Conservation (phyloP, 2,329 filamentous ascomycete genomes). For the Aphanocladium album region DNA sequence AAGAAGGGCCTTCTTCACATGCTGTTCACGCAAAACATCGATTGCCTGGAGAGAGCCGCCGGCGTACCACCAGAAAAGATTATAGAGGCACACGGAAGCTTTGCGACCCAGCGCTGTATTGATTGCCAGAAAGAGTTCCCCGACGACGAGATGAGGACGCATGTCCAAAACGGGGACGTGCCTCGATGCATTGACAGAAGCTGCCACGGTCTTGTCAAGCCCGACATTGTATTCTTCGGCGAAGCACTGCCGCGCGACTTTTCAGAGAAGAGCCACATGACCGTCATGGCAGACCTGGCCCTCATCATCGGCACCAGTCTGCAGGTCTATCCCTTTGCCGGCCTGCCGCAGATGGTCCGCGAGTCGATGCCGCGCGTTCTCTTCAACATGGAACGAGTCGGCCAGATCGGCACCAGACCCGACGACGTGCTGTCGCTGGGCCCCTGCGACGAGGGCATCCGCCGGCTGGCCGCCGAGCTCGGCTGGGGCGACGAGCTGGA, state of each 20-base stretch:
- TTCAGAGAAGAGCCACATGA: slow-evolving; percentile 36
- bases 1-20: slow-evolving; percentile 74
- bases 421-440: slow-evolving; percentile 84
- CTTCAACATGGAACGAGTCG: slow-evolving; percentile 82
- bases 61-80: slow-evolving; percentile 78
- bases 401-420: slow-evolving; percentile 65
- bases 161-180: slow-evolving; percentile 62
- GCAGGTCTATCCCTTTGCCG: slow-evolving; percentile 82
- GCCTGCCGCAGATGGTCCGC: slow-evolving; percentile 61
- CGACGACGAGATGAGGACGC: slow-evolving; percentile 65
- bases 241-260: slow-evolving; percentile 52
- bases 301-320: slow-evolving; percentile 89
- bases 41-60: slow-evolving; percentile 84
- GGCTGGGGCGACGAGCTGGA: slow-evolving; percentile 87
- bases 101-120: slow-evolving; percentile 85
- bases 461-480: slow-evolving; percentile 69
- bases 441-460: slow-evolving; percentile 77
- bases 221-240: slow-evolving; percentile 93
- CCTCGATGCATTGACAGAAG: slow-evolving; percentile 57
- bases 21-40: slow-evolving; percentile 96
- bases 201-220: slow-evolving; percentile 81
- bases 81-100: slow-evolving; percentile 92
- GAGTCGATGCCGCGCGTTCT: slow-evolving; percentile 69
- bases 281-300: slow-evolving; percentile 64
- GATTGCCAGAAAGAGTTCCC: slow-evolving; percentile 74